Conservation (phyloP, 768 basidiomycete species). For the Boletellus sp. region DNA sequence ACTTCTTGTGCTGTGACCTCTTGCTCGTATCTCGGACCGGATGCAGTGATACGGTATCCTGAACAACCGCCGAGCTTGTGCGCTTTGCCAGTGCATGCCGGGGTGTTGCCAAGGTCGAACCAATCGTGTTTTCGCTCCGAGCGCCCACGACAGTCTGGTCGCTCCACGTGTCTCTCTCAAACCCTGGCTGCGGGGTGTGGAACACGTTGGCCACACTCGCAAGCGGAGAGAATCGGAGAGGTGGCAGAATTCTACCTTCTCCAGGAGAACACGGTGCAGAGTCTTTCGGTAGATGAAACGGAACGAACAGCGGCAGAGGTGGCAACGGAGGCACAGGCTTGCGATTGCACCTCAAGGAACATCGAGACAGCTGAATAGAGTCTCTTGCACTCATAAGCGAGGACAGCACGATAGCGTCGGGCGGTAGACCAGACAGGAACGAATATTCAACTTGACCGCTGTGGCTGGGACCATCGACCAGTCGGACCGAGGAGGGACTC, state of each 20-base stretch:
- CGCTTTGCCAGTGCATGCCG: too few relatives aligned
- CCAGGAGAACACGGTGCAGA: neutral
- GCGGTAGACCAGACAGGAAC: conserved; percentile 26
- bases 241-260: conserved; percentile 11
- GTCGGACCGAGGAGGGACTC: conserved; percentile 24
- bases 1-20: neutral
- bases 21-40: conserved; percentile 2
- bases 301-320: conserved; percentile 16
- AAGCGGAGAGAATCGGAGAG: conserved; percentile 20
- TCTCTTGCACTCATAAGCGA: conserved; percentile 25
- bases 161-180: neutral
- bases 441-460: conserved; percentile 16
- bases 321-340: conserved; percentile 21
- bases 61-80: neutral
- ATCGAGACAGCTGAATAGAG: conserved; percentile 27
- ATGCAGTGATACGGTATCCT: neutral
- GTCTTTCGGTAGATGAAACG: conserved; percentile 2
- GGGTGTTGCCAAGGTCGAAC: neutral
- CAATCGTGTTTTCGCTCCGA: neutral
- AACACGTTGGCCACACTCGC: conserved; percentile 6
- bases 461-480: conserved; percentile 16
- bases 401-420: conserved; percentile 11
- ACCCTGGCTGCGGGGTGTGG: neutral
- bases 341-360: conserved; percentile 10
- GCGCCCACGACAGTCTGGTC: neutral